A percentile compares a stretch with the other conserved stretches of the same genome.
These are phyloP conservation scores for Penicillium polonicum DNA, from an alignment of 2,329 filamentous ascomycete genomes.

Conservation along the genomic window DNA sequence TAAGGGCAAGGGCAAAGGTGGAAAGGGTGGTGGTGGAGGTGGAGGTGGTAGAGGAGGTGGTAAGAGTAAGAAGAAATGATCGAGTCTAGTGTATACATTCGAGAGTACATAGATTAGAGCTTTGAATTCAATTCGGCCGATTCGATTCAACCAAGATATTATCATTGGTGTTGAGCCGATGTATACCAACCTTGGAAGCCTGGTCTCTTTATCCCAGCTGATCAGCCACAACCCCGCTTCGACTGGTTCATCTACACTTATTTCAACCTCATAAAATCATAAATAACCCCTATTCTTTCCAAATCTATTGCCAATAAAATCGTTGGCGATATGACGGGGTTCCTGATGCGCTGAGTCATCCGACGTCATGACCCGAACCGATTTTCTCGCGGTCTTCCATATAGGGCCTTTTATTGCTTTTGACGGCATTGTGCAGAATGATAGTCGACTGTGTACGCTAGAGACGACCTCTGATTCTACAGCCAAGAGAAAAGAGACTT, in stretches of 20 bases:
- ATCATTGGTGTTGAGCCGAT: background rate
- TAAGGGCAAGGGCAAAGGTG: constrained; percentile 25
- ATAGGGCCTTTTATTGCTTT: constrained; percentile 6
- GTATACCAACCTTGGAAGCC: background rate
- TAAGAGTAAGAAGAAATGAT: constrained; percentile 44
- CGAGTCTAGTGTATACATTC: background rate
- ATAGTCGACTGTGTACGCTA: constrained; percentile 14
- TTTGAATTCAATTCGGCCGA: background rate
- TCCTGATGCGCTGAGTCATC: constrained; percentile 23
- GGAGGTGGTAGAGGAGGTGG: constrained; percentile 30
- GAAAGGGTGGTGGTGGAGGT: constrained; percentile 21
- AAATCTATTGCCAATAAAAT: background rate
- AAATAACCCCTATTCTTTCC: background rate
- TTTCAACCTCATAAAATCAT: background rate
- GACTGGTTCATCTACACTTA: background rate
- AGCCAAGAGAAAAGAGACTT: background rate
- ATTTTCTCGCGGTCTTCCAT: constrained; percentile 14
- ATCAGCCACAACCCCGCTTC: background rate
- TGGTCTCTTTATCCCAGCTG: background rate
- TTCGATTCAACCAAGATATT: background rate
- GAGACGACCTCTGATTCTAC: background rate
- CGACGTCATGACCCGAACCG: constrained; percentile 23
- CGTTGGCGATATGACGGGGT: background rate
- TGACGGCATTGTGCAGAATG: constrained; percentile 11
- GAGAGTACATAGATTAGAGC: constrained; percentile 5